A percentile compares a stretch with the other conserved stretches of the same genome.
Evolutionary conservation across 176 grass and related monocot genomes (phyloP).

Genomic region (Phoenix dactylifera): DNA sequence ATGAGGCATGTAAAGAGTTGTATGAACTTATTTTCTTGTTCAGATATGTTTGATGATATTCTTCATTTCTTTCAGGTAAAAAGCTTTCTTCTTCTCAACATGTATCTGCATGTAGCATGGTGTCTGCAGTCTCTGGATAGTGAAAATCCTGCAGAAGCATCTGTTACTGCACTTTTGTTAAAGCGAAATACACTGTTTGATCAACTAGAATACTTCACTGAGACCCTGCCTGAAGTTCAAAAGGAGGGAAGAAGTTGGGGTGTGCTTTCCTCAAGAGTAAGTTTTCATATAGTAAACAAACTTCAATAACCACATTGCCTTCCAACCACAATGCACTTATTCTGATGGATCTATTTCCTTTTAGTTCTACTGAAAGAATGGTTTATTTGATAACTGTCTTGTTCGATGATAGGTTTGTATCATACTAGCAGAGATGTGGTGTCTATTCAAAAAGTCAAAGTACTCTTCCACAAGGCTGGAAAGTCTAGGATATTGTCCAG

Average conservation of each 20-base stretch:
- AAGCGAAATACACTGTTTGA: constrained; percentile 67
- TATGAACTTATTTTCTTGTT: background rate
- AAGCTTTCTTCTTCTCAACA: constrained; percentile 91
- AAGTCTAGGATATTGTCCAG: constrained; percentile 69
- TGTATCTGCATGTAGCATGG: constrained; percentile 92
- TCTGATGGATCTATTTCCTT: too few species aligned
- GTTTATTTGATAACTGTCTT: background rate
- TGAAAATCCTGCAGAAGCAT: constrained; percentile 65
- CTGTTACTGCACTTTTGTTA: constrained; percentile 49
- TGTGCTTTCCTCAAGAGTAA: constrained; percentile 83
- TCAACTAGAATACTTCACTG: constrained; percentile 66
- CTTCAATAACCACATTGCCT: too few species aligned
- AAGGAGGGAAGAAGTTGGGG: constrained; percentile 66
- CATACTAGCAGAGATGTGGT: constrained; percentile 88
- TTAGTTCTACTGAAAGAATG: background rate
- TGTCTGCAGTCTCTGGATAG: constrained; percentile 60
- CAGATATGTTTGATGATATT: constrained; percentile 13
- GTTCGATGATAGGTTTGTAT: constrained; percentile 61
- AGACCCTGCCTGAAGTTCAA: constrained; percentile 51
- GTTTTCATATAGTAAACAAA: constrained; percentile 8
- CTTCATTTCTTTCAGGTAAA: constrained; percentile 54
- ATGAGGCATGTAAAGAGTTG: constrained; percentile 50
- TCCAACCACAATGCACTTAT: too few species aligned
- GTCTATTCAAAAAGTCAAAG: constrained; percentile 88
- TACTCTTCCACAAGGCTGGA: constrained; percentile 74